Evolutionary conservation across 129 eudicot genomes (phyloP), one percentile per base, ranked within the genome.

Genomic region (sunflower (Helianthus annuus)): DNA sequence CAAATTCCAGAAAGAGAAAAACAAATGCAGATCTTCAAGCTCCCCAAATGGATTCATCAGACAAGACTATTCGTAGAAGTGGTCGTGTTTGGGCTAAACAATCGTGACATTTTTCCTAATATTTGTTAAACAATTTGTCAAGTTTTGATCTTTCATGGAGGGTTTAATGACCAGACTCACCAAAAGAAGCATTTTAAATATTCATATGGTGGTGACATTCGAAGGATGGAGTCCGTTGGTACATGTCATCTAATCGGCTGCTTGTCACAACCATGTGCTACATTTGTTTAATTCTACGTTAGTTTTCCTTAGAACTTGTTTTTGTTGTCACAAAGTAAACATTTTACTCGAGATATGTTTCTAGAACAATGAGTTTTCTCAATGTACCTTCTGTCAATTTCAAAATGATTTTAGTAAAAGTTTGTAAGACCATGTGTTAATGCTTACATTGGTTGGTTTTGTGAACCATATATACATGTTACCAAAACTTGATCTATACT

Each of bases 81-180:
- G 78, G 84, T 29, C 75, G 89, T 65, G 73, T 78, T 19, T 82
- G 81, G 73, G 78, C 79, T 32, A 76, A 68, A 76, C 81, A 32
- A 32, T 40, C 16, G 15, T 79, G 70, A 78, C 53, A 49, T 55
- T 34, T 74, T 45, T 34, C 55, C 67, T 34, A 48, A 19, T 67
- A 58, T 68, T 16, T 68, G 74, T 49, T 10, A 27, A 27, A 27
- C 63, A 40, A 44, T 59, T 39, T 46, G 34, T 42, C 36, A 66
- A 63, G 69, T 76, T 53, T 40, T 49, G 48, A 72, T 72, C 68
- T 29, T 54, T 10, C 40, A 10, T 65, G 68, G 66, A 72, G 68
- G 12, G 32, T 72, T 57, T 17, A 6, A 24, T 5, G 49, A 57
- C 32, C 32, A 27, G 32, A 1, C 32, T 27, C 9, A 8, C 51